These are phyloP conservation scores for Phialocephala sp. DNA, from an alignment of 2,329 filamentous ascomycete genomes.

Conservation along the genomic window DNA sequence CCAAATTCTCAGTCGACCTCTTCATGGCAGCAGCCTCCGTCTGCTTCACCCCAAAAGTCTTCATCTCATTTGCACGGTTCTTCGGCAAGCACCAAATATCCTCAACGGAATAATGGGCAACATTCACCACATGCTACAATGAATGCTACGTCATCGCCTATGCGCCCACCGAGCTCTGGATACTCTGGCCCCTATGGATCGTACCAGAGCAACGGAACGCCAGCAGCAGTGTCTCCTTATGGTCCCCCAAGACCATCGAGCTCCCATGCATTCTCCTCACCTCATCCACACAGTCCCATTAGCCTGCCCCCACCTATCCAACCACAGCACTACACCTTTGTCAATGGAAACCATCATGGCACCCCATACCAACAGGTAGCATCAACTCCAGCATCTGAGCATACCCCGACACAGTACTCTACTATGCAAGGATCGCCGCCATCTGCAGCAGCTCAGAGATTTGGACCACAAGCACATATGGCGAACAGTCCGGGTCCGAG, in stretches of 20 bases:
- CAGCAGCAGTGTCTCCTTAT: slow-evolving; percentile 14
- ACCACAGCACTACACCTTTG: slow-evolving; percentile 35
- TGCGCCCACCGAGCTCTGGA: slow-evolving; percentile 11
- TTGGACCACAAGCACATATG: slow-evolving; percentile 20
- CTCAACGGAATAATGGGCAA: neutral
- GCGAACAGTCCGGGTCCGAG: slow-evolving; percentile 28
- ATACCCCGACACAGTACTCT: slow-evolving; percentile 11
- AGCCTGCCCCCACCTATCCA: slow-evolving; percentile 42
- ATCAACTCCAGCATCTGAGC: neutral
- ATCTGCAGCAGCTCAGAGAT: slow-evolving; percentile 10
- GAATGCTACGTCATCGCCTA: neutral
- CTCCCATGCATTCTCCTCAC: slow-evolving; percentile 42
- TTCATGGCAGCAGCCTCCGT: slow-evolving; percentile 20
- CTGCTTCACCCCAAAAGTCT: slow-evolving; percentile 16
- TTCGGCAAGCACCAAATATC: slow-evolving; percentile 6
- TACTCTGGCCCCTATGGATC: slow-evolving; percentile 28
- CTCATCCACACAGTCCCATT: slow-evolving; percentile 41
- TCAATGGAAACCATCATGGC: slow-evolving; percentile 33
- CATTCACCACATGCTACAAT: neutral
- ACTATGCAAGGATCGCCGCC: slow-evolving; percentile 28
- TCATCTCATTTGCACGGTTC: neutral
- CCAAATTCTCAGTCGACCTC: slow-evolving; percentile 12
- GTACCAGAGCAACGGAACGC: slow-evolving; percentile 23
- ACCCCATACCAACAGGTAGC: slow-evolving; percentile 1
- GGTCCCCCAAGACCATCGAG: slow-evolving; percentile 31